A percentile compares a stretch with the other conserved stretches of the same genome.
Conservation (phyloP, 208 protist genomes). For the Leishmania major region DNA sequence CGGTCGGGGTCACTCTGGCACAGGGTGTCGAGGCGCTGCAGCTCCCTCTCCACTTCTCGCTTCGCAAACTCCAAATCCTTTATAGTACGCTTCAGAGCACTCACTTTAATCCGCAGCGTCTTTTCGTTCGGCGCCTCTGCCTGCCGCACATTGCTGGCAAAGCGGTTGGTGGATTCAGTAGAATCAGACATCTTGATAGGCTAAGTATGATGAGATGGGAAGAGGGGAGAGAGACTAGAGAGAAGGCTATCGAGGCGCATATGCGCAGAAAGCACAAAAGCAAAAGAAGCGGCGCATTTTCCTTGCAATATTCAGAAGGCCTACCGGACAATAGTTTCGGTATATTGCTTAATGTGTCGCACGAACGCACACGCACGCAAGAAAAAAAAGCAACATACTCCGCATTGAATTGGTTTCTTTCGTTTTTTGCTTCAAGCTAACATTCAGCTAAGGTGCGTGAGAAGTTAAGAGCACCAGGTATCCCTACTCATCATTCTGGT, state of each 20-base stretch:
- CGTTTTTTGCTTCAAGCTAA: neutral
- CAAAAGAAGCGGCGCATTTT: neutral
- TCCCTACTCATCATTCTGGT: slow-evolving; percentile 71
- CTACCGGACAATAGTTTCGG: neutral
- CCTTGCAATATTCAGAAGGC: neutral
- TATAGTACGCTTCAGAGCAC: slow-evolving; percentile 58
- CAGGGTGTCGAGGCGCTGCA: slow-evolving; percentile 51
- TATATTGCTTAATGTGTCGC: neutral
- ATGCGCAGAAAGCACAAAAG: slow-evolving; percentile 8
- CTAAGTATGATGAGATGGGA: neutral
- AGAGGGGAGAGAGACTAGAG: neutral
- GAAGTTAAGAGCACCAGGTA: neutral
- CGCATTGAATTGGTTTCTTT: neutral
- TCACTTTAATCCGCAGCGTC: slow-evolving; percentile 62
- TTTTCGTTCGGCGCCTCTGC: slow-evolving; percentile 54
- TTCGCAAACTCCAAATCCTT: slow-evolving; percentile 77
- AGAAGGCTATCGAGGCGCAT: neutral
- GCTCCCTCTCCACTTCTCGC: slow-evolving; percentile 60
- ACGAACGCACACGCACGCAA: neutral
- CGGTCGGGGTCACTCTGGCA: slow-evolving; percentile 45
- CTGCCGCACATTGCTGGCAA: slow-evolving; percentile 50
- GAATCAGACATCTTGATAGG: slow-evolving; percentile 44
- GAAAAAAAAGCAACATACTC: neutral
- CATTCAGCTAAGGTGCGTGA: neutral
- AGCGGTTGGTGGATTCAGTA: slow-evolving; percentile 28